phyloP scores from a whole-genome alignment of 257 asterid genomes.

The Thymus mandschuricus region DNA sequence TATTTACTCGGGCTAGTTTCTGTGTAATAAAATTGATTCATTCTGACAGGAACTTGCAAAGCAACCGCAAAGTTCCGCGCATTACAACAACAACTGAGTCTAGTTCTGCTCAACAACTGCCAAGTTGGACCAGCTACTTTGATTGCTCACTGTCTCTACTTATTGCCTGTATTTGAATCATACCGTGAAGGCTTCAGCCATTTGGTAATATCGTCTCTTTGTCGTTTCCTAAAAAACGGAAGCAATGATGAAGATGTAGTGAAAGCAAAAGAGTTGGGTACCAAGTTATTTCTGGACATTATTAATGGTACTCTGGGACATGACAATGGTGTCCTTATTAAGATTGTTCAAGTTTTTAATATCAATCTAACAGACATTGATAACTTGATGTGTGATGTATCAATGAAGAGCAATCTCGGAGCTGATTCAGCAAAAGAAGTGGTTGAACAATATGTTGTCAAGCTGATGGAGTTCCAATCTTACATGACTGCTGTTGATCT shows the following conservation, averaged over 20 bases:
- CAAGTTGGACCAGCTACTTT: conserved; percentile 72
- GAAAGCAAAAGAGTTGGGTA: conserved; percentile 59
- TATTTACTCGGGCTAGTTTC: conserved; percentile 17
- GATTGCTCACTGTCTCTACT: conserved; percentile 72
- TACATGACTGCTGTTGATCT: conserved; percentile 66
- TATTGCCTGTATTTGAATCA: conserved; percentile 61
- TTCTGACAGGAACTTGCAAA: conserved; percentile 69
- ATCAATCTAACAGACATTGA: conserved; percentile 59
- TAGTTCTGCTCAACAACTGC: conserved; percentile 57
- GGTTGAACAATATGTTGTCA: conserved; percentile 58
- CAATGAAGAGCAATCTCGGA: conserved; percentile 37
- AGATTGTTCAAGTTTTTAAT: conserved; percentile 67
- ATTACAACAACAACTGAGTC: conserved; percentile 68
- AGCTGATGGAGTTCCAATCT: conserved; percentile 58
- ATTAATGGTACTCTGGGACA: conserved; percentile 48
- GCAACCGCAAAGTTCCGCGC: conserved; percentile 70
- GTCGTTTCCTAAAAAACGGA: conserved; percentile 55
- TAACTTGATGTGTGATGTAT: conserved; percentile 42
- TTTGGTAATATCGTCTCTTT: conserved; percentile 73
- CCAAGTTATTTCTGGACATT: conserved; percentile 61
- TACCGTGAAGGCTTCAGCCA: conserved; percentile 77
- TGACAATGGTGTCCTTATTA: conserved; percentile 62
- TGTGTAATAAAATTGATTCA: conserved; percentile 24
- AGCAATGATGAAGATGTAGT: conserved; percentile 45
- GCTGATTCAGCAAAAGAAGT: conserved; percentile 51